Conservation (phyloP, 768 basidiomycete species). For the Mycena vulgaris region DNA sequence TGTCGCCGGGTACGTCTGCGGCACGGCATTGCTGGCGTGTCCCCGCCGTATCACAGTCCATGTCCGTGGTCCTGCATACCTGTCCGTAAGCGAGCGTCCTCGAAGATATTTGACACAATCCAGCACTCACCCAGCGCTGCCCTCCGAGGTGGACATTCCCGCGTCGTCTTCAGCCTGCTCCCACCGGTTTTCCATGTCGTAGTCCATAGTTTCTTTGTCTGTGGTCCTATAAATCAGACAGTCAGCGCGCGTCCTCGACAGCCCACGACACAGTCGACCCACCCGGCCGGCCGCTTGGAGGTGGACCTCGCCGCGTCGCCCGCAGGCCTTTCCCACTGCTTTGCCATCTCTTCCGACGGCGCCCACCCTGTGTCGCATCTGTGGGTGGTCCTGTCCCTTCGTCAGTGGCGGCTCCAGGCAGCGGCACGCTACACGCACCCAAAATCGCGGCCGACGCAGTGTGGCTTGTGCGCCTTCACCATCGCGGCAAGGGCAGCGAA, state of each 20-base stretch:
- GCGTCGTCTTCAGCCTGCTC: no score
- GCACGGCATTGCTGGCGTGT: neutral
- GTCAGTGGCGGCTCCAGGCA: neutral
- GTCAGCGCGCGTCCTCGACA: no score
- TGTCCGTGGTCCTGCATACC: neutral
- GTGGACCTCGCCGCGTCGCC: no score
- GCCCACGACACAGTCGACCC: no score
- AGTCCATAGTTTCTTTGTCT: no score
- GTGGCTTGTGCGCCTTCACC: neutral
- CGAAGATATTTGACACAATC: no score
- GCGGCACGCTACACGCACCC: neutral
- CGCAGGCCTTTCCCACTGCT: neutral
- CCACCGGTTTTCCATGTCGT: no score
- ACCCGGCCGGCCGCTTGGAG: no score
- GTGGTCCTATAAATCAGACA: no score
- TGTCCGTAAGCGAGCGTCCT: neutral
- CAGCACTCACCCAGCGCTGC: neutral
- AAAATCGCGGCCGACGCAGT: conserved; percentile 4
- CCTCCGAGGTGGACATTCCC: no score
- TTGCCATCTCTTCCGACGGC: neutral
- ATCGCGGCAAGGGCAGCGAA: conserved; percentile 1
- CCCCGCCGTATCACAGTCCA: neutral
- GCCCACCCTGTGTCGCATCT: neutral
- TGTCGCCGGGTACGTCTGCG: neutral
- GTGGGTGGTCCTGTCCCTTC: neutral